phyloP scores from a whole-genome alignment of 192 early-diverging fungal genomes.

The Glomus cerebriforme region DNA sequence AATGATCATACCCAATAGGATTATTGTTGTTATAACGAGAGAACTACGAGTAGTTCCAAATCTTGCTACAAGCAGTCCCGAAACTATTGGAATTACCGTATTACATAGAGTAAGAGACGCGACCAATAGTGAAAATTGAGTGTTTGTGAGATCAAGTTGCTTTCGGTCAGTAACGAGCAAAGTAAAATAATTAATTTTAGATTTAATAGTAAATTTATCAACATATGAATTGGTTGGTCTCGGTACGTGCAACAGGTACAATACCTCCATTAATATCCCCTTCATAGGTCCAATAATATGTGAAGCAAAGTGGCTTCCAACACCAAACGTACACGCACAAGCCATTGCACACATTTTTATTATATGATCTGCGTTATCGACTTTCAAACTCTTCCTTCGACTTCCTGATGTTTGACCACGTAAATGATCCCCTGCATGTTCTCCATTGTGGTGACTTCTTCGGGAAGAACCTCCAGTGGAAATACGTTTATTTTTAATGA shows the following conservation, averaged over 20 bases:
- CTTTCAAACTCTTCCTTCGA: slow-evolving; percentile 14
- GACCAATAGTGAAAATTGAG: slow-evolving; percentile 48
- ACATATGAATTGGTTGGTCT: slow-evolving; percentile 54
- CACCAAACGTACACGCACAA: slow-evolving; percentile 45
- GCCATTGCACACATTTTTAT: slow-evolving; percentile 27
- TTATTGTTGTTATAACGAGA: slow-evolving; percentile 43
- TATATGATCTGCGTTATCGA: slow-evolving; percentile 6
- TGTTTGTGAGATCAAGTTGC: slow-evolving; percentile 46
- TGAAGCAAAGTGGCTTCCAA: slow-evolving; percentile 75
- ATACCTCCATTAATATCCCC: slow-evolving; percentile 76
- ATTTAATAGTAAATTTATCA: slow-evolving; percentile 47
- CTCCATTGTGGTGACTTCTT: neutral
- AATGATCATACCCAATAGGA: slow-evolving; percentile 42
- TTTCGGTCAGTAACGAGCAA: slow-evolving; percentile 55
- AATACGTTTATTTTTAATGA: neutral
- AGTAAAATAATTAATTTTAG: slow-evolving; percentile 57
- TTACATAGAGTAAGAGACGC: slow-evolving; percentile 48
- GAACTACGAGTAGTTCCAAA: slow-evolving; percentile 51
- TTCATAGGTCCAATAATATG: slow-evolving; percentile 77
- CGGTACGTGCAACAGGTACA: slow-evolving; percentile 59
- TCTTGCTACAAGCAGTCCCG: slow-evolving; percentile 44
- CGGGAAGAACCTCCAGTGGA: neutral
- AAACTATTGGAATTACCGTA: slow-evolving; percentile 46
- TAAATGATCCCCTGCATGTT: neutral
- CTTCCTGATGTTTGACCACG: slow-evolving; percentile 28